These are phyloP conservation scores for Fusarium camptoceras DNA, from an alignment of 2,329 filamentous ascomycete species.

Conservation along the genomic window DNA sequence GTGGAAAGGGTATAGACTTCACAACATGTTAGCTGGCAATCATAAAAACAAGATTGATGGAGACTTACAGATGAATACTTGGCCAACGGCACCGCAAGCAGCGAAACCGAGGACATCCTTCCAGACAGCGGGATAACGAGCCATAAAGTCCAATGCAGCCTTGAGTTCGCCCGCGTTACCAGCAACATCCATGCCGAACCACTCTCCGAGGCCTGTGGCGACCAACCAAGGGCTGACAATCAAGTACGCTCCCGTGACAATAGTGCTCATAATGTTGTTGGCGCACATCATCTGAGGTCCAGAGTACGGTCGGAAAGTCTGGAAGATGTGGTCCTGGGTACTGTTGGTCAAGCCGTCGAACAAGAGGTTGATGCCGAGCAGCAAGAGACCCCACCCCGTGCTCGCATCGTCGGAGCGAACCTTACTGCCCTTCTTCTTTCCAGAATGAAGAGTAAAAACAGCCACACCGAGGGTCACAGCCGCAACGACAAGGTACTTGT, in stretches of 20 bases:
- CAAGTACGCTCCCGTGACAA: slow-evolving; percentile 82
- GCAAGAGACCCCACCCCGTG: slow-evolving; percentile 80
- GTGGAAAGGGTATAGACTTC: slow-evolving; percentile 89
- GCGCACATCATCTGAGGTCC: slow-evolving; percentile 99
- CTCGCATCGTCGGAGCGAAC: slow-evolving; percentile 64
- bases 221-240: slow-evolving; percentile 84
- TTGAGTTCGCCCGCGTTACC: slow-evolving; percentile 79
- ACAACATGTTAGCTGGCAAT: slow-evolving; percentile 30
- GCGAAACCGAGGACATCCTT: slow-evolving; percentile 92
- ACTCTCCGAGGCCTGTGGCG: slow-evolving; percentile 71
- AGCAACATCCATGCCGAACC: slow-evolving; percentile 73
- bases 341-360: slow-evolving; percentile 97
- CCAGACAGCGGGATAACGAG: slow-evolving; percentile 82
- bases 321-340: slow-evolving; percentile 95
- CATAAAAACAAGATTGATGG: background rate
- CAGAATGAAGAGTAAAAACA: slow-evolving; percentile 90
- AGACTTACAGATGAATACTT: slow-evolving; percentile 89
- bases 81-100: slow-evolving; percentile 89
- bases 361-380: slow-evolving; percentile 89
- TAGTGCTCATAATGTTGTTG: slow-evolving; percentile 88
- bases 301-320: slow-evolving; percentile 79
- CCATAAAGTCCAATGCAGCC: slow-evolving; percentile 84
- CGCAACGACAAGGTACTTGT: slow-evolving; percentile 95
- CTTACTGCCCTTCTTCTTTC: slow-evolving; percentile 59
- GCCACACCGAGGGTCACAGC: slow-evolving; percentile 93